Conservation (phyloP, 306 rosid species). For the Rosa multiflora region DNA sequence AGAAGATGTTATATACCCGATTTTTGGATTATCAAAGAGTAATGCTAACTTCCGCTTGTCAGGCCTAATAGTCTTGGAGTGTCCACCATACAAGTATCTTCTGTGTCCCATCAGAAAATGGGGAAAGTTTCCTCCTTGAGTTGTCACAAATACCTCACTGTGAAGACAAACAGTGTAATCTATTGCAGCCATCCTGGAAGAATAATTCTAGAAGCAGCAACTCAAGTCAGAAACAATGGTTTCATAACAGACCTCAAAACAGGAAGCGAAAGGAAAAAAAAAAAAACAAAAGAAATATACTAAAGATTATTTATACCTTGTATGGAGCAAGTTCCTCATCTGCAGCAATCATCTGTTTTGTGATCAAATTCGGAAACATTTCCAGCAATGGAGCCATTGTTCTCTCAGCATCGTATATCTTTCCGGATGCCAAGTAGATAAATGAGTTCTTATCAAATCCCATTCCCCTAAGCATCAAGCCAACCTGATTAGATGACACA, state of each 20-base stretch:
- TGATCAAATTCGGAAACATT: slow-evolving; percentile 91
- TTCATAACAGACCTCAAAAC: slow-evolving; percentile 17
- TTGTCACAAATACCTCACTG: slow-evolving; percentile 97
- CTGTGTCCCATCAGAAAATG: slow-evolving; percentile 96
- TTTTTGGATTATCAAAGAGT: slow-evolving; percentile 81
- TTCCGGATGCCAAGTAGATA: slow-evolving; percentile 91
- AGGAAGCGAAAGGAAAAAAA: background rate
- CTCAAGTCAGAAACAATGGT: slow-evolving; percentile 42
- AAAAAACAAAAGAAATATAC: slow-evolving; percentile 3
- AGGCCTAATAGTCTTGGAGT: slow-evolving; percentile 89
- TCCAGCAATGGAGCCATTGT: slow-evolving; percentile 81
- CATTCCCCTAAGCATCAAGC: slow-evolving; percentile 97
- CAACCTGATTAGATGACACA: slow-evolving; percentile 57
- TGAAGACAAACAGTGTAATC: slow-evolving; percentile 98
- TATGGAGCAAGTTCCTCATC: slow-evolving; percentile 79
- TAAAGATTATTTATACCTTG: slow-evolving; percentile 44
- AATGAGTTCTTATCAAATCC: slow-evolving; percentile 81
- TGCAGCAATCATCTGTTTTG: slow-evolving; percentile 82
- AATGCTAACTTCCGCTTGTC: slow-evolving; percentile 92
- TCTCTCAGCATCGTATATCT: slow-evolving; percentile 75
- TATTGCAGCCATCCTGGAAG: slow-evolving; percentile 99
- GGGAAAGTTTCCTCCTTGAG: slow-evolving; percentile 99
- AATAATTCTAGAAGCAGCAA: slow-evolving; percentile 66
- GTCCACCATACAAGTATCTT: slow-evolving; percentile 93
- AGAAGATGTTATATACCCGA: slow-evolving; percentile 55